Percentiles rank a stretch among this genome's conserved stretches.
Conservation (phyloP, 2,329 filamentous ascomycete genomes). For the Aspergillus persii region DNA sequence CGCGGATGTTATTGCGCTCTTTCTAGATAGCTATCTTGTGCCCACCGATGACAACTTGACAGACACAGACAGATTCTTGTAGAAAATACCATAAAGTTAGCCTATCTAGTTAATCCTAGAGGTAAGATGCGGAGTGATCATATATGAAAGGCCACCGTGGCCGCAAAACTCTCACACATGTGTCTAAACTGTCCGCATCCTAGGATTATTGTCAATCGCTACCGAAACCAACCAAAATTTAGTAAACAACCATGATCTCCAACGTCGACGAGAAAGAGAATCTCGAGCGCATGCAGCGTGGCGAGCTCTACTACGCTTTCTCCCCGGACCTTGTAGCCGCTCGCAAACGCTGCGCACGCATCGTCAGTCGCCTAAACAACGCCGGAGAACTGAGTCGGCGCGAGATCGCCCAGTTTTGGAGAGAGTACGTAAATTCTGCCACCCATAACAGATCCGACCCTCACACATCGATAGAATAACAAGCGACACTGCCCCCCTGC, state of each 20-base stretch:
- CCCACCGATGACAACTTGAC: too few species aligned
- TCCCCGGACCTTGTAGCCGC: constrained; percentile 61
- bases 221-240: too few species aligned
- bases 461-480: neutral
- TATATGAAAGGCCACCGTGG: neutral
- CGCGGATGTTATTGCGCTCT: too few species aligned
- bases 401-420: neutral
- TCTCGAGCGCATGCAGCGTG: constrained; percentile 51
- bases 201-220: too few species aligned
- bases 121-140: neutral
- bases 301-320: constrained; percentile 70
- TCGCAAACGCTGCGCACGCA: constrained; percentile 38
- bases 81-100: too few species aligned
- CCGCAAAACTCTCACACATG: neutral
- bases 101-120: too few species aligned
- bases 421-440: neutral
- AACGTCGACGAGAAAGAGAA: constrained; percentile 19
- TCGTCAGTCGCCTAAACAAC: neutral
- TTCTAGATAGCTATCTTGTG: too few species aligned
- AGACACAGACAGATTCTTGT: too few species aligned
- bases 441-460: too few species aligned
- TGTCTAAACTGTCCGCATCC: neutral
- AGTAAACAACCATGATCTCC: constrained; percentile 1
- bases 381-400: neutral
- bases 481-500: neutral